A percentile compares a stretch with the other conserved stretches of the same genome.
These are phyloP conservation scores for Colletotrichum falcatum DNA, from an alignment of 2,329 filamentous ascomycete genomes.

Conservation along the genomic window DNA sequence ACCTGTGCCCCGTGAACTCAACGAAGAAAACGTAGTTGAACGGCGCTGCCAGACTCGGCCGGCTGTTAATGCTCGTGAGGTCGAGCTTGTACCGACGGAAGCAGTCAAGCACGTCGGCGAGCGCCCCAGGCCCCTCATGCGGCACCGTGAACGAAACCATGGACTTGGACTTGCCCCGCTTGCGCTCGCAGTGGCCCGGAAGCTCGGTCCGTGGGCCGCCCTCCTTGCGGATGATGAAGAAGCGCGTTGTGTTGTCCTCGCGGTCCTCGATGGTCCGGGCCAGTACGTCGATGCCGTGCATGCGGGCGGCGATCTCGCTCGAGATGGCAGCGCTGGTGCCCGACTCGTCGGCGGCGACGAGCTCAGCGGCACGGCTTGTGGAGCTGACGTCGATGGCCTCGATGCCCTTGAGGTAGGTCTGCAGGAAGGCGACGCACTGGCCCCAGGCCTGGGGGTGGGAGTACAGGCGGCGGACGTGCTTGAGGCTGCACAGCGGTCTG, in stretches of 20 bases:
- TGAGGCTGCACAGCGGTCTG: slow-evolving; percentile 63
- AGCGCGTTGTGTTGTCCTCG: slow-evolving; percentile 82
- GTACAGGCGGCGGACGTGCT: slow-evolving; percentile 80
- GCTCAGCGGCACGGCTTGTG: slow-evolving; percentile 86
- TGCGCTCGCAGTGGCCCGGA: slow-evolving; percentile 32
- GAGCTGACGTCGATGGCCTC: slow-evolving; percentile 87
- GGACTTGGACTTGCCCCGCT: slow-evolving; percentile 67
- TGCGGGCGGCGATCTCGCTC: slow-evolving; percentile 76
- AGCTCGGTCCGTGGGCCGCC: slow-evolving; percentile 40
- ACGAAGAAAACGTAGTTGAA: slow-evolving; percentile 98
- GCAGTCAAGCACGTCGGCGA: slow-evolving; percentile 83
- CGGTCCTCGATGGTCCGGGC: slow-evolving; percentile 78
- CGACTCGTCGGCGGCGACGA: slow-evolving; percentile 70
- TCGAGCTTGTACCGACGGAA: slow-evolving; percentile 82
- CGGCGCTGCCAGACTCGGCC: slow-evolving; percentile 78
- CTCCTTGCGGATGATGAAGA: slow-evolving; percentile 72
- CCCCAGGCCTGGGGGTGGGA: slow-evolving; percentile 97
- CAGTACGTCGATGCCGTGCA: slow-evolving; percentile 77
- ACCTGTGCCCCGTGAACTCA: slow-evolving; percentile 79
- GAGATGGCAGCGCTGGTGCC: slow-evolving; percentile 82
- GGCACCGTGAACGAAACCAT: slow-evolving; percentile 87
- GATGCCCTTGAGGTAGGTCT: slow-evolving; percentile 75
- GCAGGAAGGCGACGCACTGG: slow-evolving; percentile 85
- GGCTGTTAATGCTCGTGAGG: slow-evolving; percentile 89
- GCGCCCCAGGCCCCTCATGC: slow-evolving; percentile 81